phyloP scores from a whole-genome alignment of 148 eudicot species.

The Rhododendron ferrugineum region DNA sequence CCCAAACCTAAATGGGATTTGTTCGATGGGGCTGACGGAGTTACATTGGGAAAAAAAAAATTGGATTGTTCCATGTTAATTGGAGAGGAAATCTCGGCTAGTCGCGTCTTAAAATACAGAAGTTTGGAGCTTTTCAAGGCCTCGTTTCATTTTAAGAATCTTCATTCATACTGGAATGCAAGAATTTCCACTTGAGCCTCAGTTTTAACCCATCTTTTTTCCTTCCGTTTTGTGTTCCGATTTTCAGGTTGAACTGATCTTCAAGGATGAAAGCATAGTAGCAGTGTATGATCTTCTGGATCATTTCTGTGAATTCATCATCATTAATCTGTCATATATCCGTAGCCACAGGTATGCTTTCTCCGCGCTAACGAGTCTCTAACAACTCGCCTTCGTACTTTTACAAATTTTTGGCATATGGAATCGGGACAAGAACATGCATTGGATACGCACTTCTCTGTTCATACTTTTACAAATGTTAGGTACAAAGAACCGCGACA shows the following conservation, averaged over 20 bases:
- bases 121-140: not conserved
- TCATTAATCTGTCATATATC: constrained; percentile 55
- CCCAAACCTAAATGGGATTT: not conserved
- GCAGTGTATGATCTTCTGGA: constrained; percentile 55
- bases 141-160: not conserved
- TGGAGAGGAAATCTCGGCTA: not conserved
- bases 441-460: not conserved
- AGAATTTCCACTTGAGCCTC: not conserved
- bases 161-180: not conserved
- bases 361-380: not conserved
- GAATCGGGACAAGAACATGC: not conserved
- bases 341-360: constrained; percentile 55
- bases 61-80: not conserved
- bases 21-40: not conserved
- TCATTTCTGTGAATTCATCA: constrained; percentile 56
- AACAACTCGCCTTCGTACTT: not conserved
- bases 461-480: not conserved
- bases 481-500: not conserved
- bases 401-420: not conserved
- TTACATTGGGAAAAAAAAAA: too few relatives aligned
- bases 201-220: not conserved
- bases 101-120: not conserved
- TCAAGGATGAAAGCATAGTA: constrained; percentile 43
- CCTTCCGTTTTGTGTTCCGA: not conserved
- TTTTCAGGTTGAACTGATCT: constrained; percentile 61